These are phyloP conservation scores for Trichoderma koningii DNA, from an alignment of 2,329 filamentous ascomycete species.

Conservation along the genomic window DNA sequence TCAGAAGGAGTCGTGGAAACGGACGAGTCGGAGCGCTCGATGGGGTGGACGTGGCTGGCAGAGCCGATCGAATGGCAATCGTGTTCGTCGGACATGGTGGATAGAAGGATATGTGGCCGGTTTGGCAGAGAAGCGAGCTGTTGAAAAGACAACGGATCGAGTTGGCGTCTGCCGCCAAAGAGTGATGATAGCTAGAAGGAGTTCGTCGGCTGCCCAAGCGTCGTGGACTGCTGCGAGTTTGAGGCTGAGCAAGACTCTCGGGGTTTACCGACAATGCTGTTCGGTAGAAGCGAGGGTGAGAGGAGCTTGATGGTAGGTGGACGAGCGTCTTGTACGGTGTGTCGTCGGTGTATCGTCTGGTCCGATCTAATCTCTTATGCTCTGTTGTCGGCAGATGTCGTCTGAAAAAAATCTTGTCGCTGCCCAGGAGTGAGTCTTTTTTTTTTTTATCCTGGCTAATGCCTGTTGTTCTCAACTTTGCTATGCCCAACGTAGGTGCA, in stretches of 20 bases:
- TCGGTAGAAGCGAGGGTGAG: too few relatives aligned
- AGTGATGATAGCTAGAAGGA: too few relatives aligned
- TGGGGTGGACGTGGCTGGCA: slow-evolving; percentile 37
- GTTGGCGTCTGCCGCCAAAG: too few relatives aligned
- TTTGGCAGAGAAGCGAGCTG: neutral
- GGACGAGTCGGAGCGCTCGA: slow-evolving; percentile 45
- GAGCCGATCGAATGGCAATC: slow-evolving; percentile 33
- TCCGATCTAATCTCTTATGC: neutral
- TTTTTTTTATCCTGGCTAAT: neutral
- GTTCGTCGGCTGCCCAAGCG: too few relatives aligned
- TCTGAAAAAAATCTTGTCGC: neutral
- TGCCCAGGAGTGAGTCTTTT: slow-evolving; percentile 15
- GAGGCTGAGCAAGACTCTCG: too few relatives aligned
- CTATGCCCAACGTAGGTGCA: neutral
- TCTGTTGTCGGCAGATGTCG: slow-evolving; percentile 5
- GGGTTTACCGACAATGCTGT: too few relatives aligned
- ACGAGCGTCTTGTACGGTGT: neutral
- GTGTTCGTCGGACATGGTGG: slow-evolving; percentile 32
- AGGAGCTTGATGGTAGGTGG: neutral
- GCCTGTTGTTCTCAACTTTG: neutral
- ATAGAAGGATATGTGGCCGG: too few relatives aligned
- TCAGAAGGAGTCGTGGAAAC: slow-evolving; percentile 40
- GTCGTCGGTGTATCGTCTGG: neutral
- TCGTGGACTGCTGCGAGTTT: too few relatives aligned
- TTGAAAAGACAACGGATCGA: neutral